Base-by-base conservation (phyloP, 2,329 filamentous ascomycete genomes). In the Aspergillus versicolor region DNA sequence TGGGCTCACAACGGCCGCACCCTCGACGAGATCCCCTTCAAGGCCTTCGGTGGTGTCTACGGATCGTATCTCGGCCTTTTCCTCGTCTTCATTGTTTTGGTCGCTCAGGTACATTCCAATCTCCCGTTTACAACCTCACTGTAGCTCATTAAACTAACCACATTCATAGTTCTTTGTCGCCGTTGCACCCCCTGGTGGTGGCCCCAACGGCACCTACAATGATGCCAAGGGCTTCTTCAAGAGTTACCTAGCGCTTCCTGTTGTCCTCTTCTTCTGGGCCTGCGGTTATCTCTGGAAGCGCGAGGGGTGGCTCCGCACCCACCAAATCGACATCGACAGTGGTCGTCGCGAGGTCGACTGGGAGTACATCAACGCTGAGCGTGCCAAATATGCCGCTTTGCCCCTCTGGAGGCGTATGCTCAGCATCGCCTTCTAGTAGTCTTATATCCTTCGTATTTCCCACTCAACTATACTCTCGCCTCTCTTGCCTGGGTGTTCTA, bases 281-380 rank as follows among this genome's bases (percentile, higher is more conserved):
- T 53, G 47, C 19, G 59, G 86, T 6, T 88, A 82, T 68, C 13
- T 84, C 60, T 89, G 86, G 87, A 90, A 90, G 79, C 77, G 83
- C 42, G 71, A 77, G 22, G 81, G 82, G 17, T 89, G 84, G 83
- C 76, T 87, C 53, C 79, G 70, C 22, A 70, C 83, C 2, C 73
- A 78, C 27, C 74, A 89, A 63, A 88, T 90, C 57, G 87, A 90
- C 63, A 80, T 90, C 53, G 86, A 90, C 67, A 81, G 80, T 27
- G 87, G 86, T 60, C 82, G 86, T 40, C 81, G 86, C 57, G 81
- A 84, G 71, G 79, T 88, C 50, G 82, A 89, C 69, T 88, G 84
- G 84, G 84, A 87, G 11, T 75, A 76, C 41, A 86, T 88, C 73
- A 82, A 87, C 68, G 79, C 75, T 6, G 56, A 63, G 32, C 56